Evolutionary conservation across 192 early-diverging fungal genomes (phyloP).

Genomic region (Chytriomyces hyalinus): DNA sequence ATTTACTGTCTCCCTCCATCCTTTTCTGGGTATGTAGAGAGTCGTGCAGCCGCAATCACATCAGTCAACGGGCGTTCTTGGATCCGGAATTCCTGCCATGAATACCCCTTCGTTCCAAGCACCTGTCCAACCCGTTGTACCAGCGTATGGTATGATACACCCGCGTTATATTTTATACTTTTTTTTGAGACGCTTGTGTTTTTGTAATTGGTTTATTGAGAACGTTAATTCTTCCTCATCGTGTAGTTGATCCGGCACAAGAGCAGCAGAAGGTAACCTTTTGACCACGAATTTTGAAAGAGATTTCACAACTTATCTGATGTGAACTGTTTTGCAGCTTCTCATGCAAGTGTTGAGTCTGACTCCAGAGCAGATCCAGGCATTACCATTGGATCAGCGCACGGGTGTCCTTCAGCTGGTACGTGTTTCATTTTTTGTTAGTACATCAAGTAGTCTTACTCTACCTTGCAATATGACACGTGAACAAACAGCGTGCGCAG

Average conservation of each 20-base stretch:
- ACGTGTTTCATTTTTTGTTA: not conserved
- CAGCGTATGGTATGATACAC: not conserved
- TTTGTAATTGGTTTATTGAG: too few species aligned
- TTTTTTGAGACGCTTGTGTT: too few species aligned
- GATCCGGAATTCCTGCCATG: not conserved
- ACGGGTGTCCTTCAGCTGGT: constrained; percentile 72
- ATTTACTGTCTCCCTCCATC: not conserved
- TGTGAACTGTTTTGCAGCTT: constrained; percentile 39
- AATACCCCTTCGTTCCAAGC: not conserved
- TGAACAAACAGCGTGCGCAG: constrained; percentile 3
- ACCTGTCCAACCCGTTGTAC: not conserved
- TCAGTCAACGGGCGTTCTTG: not conserved
- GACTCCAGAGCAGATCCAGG: constrained; percentile 79
- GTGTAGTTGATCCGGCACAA: too few species aligned
- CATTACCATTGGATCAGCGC: constrained; percentile 78
- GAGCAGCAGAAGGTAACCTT: not conserved
- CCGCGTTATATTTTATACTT: too few species aligned
- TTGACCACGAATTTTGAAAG: not conserved
- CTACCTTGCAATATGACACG: not conserved
- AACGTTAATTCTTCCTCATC: too few species aligned
- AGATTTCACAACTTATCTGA: not conserved
- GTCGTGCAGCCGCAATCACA: constrained; percentile 13
- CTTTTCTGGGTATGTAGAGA: not conserved
- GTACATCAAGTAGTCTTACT: not conserved
- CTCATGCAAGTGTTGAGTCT: constrained; percentile 81